Conservation (phyloP, 2,329 filamentous ascomycete species). For the Colletotrichum sp. region DNA sequence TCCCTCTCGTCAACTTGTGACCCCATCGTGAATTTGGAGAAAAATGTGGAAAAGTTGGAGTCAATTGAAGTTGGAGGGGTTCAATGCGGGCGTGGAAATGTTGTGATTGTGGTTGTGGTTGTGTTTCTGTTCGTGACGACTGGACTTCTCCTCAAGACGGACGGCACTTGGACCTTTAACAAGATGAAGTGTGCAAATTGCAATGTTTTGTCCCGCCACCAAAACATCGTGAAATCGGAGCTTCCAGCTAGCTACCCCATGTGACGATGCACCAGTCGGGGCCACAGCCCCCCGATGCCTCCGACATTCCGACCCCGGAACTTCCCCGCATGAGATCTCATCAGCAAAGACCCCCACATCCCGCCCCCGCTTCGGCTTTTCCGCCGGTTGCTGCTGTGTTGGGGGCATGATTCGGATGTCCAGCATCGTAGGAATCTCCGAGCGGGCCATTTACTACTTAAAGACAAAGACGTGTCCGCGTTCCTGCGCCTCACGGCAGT, state of each 20-base stretch:
- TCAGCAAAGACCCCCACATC: not conserved
- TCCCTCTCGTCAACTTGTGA: conserved; percentile 2
- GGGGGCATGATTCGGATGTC: not conserved
- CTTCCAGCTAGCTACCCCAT: not conserved
- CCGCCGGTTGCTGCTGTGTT: not conserved
- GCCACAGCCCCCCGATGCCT: not conserved
- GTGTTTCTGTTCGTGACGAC: not conserved
- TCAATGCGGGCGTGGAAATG: not conserved
- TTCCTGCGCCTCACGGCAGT: too few species aligned
- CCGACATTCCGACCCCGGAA: conserved; percentile 9
- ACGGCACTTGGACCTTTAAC: not conserved
- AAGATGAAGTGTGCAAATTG: not conserved
- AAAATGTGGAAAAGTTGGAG: not conserved
- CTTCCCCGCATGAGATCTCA: not conserved
- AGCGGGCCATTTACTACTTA: not conserved
- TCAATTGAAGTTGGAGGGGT: not conserved
- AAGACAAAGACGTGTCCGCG: not conserved
- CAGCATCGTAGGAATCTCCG: not conserved
- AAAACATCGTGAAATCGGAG: not conserved
- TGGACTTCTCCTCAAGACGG: not conserved
- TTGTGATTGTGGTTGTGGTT: not conserved
- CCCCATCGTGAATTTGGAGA: not conserved
- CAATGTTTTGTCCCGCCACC: not conserved
- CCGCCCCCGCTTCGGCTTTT: conserved; percentile 10
- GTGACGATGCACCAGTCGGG: not conserved